Base-by-base conservation (phyloP, 2,329 filamentous ascomycete species). In the Clonostachys sp. region DNA sequence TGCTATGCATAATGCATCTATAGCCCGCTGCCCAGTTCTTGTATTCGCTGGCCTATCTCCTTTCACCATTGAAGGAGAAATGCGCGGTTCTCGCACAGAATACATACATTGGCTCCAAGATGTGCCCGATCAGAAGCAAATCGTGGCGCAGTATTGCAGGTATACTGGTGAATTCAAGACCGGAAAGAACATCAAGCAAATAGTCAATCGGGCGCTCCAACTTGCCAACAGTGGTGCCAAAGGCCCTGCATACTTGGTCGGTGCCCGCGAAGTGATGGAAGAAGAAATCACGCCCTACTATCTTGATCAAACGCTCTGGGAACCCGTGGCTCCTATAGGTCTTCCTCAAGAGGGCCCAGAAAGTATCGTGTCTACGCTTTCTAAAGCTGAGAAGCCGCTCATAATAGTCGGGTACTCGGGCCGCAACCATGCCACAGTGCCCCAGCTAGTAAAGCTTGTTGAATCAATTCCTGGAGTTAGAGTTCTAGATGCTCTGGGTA, bases 51-150 rank as follows among this genome's bases (percentile, higher is more conserved):
- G 87, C 4, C 67, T 89, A 34, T 86, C 81, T 12, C 87, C 87
- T 0, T 87, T 81, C 61, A 89, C 86, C 1, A 75, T 84, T 16
- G 84, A 89, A 56, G 86, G 86, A 12, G 86, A 90, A 66, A 79
- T 85, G 67, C 74, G 82, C 6, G 87, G 87, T 6, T 82, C 78
- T 6, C 72, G 86, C 47, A 89, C 85, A 0, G 87, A 90, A 63
- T 89, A 86, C 61, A 89, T 89, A 53, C 86, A 90, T 61, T 91
- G 86, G 84, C 83, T 89, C 42, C 87, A 91, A 58, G 85, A 91
- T 62, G 83, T 88, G 12, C 86, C 84, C 0, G 85, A 90, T 57
- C 87, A 91, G 65, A 87, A 84, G 61, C 77, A 81, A 59, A 89
- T 94, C 50, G 72, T 94, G 13, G 72, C 78, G 1, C 89, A 92